A percentile compares a stretch with the other conserved stretches of the same genome.
Conservation (phyloP, 179 eudicot genomes). For the Beta corolliflora region DNA sequence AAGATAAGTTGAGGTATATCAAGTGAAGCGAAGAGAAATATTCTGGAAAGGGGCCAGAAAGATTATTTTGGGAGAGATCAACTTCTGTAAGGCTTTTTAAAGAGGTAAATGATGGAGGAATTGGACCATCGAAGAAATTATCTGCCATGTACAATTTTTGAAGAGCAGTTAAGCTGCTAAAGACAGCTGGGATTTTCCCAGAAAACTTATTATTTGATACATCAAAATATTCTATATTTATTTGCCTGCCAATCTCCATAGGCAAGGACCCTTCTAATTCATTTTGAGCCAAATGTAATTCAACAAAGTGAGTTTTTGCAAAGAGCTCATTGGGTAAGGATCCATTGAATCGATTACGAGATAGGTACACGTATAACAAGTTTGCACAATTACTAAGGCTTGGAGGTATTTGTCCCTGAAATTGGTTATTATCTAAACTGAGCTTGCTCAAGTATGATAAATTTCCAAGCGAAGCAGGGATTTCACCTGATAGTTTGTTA, state of each 20-base stretch:
- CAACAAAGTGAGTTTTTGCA: not conserved
- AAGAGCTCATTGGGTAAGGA: conserved; percentile 24
- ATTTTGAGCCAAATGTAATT: conserved; percentile 13
- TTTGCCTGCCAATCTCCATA: conserved; percentile 20
- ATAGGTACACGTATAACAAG: not conserved
- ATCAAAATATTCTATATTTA: not conserved
- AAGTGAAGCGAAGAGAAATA: conserved; percentile 18
- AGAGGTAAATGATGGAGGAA: conserved; percentile 26
- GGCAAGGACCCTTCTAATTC: conserved; percentile 21
- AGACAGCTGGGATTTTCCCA: conserved; percentile 26
- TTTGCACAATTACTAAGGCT: conserved; percentile 18
- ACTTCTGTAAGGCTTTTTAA: conserved; percentile 21
- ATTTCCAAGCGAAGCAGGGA: conserved; percentile 22
- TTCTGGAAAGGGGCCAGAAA: conserved; percentile 13
- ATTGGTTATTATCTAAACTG: not conserved
- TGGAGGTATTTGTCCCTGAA: conserved; percentile 24
- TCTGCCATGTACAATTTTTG: not conserved
- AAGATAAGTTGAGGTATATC: conserved; percentile 15
- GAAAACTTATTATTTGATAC: conserved; percentile 25
- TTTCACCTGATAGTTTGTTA: conserved; percentile 14
- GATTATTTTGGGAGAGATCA: conserved; percentile 25
- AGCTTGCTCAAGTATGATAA: not conserved
- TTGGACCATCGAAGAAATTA: conserved; percentile 24
- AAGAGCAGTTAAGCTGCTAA: conserved; percentile 14
- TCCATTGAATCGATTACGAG: conserved; percentile 25